Percentiles rank a stretch among this genome's conserved stretches.
Conservation (phyloP, 371 early-diverging fungal species). For the Mycotypha africana region DNA sequence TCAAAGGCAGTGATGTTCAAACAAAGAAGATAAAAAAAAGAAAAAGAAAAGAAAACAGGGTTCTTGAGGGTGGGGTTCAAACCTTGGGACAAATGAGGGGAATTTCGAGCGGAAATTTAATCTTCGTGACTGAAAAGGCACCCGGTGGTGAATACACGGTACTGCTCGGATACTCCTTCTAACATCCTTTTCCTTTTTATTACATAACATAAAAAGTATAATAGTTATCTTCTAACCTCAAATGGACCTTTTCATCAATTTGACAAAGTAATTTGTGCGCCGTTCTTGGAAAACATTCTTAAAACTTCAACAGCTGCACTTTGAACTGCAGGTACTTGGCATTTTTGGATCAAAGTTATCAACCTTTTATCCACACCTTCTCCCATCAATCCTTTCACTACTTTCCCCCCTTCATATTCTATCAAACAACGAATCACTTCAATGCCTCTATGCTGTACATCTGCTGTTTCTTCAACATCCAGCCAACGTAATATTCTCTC, state of each 20-base stretch:
- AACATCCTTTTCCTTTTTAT: too few relatives aligned
- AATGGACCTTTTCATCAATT: too few relatives aligned
- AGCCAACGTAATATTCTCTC: slow-evolving; percentile 45
- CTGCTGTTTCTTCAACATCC: slow-evolving; percentile 27
- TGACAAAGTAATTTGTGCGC: slow-evolving; percentile 28
- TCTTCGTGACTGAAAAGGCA: too few relatives aligned
- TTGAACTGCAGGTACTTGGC: slow-evolving; percentile 47
- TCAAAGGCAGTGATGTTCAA: neutral
- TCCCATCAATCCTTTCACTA: slow-evolving; percentile 18
- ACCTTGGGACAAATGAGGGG: too few relatives aligned
- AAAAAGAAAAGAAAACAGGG: slow-evolving; percentile 10
- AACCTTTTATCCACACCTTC: slow-evolving; percentile 31
- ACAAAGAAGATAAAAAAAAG: slow-evolving; percentile 3
- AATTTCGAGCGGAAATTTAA: too few relatives aligned
- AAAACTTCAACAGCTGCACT: slow-evolving; percentile 54
- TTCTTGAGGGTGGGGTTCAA: too few relatives aligned
- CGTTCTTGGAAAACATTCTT: slow-evolving; percentile 46
- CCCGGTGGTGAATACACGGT: too few relatives aligned
- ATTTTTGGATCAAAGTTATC: slow-evolving; percentile 36
- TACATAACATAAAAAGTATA: too few relatives aligned
- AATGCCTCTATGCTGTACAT: slow-evolving; percentile 50
- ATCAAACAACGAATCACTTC: slow-evolving; percentile 48
- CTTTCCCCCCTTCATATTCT: slow-evolving; percentile 23
- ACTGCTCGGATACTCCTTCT: too few relatives aligned
- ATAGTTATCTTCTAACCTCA: too few relatives aligned